Percentiles rank a stretch among this genome's conserved stretches.
phyloP scores from a whole-genome alignment of 225 moss, liverwort and hornwort species.

The Lunularia cruciata region DNA sequence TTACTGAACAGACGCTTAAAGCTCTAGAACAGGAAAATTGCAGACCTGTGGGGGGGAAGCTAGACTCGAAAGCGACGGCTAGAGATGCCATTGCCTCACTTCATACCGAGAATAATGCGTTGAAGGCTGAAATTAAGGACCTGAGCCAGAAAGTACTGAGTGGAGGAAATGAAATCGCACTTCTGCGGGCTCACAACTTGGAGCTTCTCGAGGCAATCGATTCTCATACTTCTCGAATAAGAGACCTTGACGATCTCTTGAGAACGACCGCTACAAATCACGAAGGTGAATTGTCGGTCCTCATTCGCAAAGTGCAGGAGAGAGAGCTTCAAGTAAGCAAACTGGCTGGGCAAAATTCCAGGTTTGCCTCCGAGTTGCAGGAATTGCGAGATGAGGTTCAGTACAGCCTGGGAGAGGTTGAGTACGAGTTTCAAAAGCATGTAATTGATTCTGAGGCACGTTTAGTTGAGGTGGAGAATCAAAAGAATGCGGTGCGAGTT shows the following conservation, averaged over 20 bases:
- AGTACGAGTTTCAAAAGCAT: constrained; percentile 51
- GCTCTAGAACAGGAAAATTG: constrained; percentile 25
- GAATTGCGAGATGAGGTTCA: constrained; percentile 48
- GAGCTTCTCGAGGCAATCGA: constrained; percentile 28
- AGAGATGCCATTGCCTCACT: background rate
- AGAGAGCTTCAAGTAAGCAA: constrained; percentile 21
- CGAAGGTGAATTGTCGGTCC: constrained; percentile 18
- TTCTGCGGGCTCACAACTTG: constrained; percentile 11
- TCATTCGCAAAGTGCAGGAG: constrained; percentile 19
- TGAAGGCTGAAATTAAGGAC: constrained; percentile 18
- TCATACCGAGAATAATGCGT: constrained; percentile 8
- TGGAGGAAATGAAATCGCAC: constrained; percentile 19
- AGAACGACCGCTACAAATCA: constrained; percentile 23
- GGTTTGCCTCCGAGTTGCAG: constrained; percentile 35
- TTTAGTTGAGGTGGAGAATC: constrained; percentile 39
- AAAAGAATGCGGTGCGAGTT: constrained; percentile 28
- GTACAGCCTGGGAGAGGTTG: constrained; percentile 47
- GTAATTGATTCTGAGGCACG: constrained; percentile 44
- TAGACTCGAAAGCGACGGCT: constrained; percentile 8
- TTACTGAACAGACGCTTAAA: constrained; percentile 12
- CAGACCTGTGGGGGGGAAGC: constrained; percentile 22
- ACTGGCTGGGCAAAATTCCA: constrained; percentile 23
- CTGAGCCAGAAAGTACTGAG: constrained; percentile 4
- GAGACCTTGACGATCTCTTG: constrained; percentile 21
- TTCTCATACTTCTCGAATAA: constrained; percentile 2